Base-by-base conservation (phyloP, 75 land plant species). In the Pinus taeda region DNA sequence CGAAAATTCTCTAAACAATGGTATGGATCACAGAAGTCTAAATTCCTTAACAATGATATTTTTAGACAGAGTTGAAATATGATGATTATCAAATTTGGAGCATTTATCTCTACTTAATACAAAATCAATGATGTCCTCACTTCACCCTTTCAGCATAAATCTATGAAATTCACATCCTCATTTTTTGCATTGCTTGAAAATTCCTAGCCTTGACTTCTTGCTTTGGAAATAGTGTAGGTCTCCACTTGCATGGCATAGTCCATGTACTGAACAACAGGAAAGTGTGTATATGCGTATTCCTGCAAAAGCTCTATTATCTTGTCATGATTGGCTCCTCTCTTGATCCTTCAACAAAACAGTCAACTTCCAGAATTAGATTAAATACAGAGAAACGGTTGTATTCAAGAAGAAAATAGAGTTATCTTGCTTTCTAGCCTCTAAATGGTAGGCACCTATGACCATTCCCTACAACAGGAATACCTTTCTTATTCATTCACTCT, bases 401-500 rank as follows among this genome's bases (percentile, higher is more conserved):
- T 66, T 22, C 21, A 56, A 22, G 26, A 59, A 33, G 53, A 49
- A 42, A 15, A 17, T 6, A 75, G 20, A 30, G 6, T 42, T 22
- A 21, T 59, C 62, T 59, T 60, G 49, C 62, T 13, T 26, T 39
- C 22, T 6, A 56, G 15, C 4, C 14, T 39, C 22, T 14, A 56
- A 6, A 76, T 4, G n/a, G 22, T 13, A 15, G 36, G 30, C 87
- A 94, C 99, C 98, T 90, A 90, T 97, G 99, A 36, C 99, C 99
- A 82, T 94, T 97, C 62, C 99, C 98, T 39, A 98, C 98, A 18
- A 97, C 99, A 56, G 95, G 95, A 66, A 97, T 97, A 24, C 98
- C 99, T 62, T 93, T 92, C 95, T 97, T 97, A 77, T 95, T 97
- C 99, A 97, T 97, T 59, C 90, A 59, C 77, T 97, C 99, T 11